These are phyloP conservation scores for Torulaspora franciscae DNA, from an alignment of 805 yeast genomes.

Conservation along the genomic window DNA sequence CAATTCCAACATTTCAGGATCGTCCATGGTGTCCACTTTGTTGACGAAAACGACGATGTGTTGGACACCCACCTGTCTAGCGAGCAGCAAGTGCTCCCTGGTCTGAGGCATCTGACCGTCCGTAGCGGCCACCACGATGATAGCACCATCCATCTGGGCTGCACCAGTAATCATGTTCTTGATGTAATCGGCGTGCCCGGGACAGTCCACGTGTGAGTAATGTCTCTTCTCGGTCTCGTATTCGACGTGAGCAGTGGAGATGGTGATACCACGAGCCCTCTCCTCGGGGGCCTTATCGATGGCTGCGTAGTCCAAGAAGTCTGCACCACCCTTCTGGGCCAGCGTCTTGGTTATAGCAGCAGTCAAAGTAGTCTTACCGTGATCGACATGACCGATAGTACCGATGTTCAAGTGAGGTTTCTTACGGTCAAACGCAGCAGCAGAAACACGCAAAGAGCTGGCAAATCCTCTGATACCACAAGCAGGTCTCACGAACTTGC, in stretches of 20 bases:
- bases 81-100: constrained; percentile 95
- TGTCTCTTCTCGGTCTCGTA: constrained; percentile 93
- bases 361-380: constrained; percentile 96
- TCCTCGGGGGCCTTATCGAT: constrained; percentile 99
- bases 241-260: constrained; percentile 96
- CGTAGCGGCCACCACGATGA: constrained; percentile 97
- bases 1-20: constrained; percentile 97
- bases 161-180: constrained; percentile 99
- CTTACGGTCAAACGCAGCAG: constrained; percentile 83
- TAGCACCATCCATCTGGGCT: constrained; percentile 99
- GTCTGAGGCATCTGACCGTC: constrained; percentile 99
- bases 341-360: constrained; percentile 97
- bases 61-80: constrained; percentile 99
- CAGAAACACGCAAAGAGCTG: constrained; percentile 37
- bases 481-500: constrained; percentile 12
- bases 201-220: constrained; percentile 97
- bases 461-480: constrained; percentile 13
- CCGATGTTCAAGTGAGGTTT: constrained; percentile 97
- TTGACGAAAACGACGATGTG: constrained; percentile 95
- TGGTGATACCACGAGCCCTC: constrained; percentile 98
- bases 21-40: constrained; percentile 97
- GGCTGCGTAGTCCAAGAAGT: constrained; percentile 84
- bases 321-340: constrained; percentile 83
- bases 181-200: constrained; percentile 98
- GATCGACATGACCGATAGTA: constrained; percentile 98